These are phyloP conservation scores for Cercospora nicotianae DNA, from an alignment of 2,329 filamentous ascomycete species.

Conservation along the genomic window DNA sequence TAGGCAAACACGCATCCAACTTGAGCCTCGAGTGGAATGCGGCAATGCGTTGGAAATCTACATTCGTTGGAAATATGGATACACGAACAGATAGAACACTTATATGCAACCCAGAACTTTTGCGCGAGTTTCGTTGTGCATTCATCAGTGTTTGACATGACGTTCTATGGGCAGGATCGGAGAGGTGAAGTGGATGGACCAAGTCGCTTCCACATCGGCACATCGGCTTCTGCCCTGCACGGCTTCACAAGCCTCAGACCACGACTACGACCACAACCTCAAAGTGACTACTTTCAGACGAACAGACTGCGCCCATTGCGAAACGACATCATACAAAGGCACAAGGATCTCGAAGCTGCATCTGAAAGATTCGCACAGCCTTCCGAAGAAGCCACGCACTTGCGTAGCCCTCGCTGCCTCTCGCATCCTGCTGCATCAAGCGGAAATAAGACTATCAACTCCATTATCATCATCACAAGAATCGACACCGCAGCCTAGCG, in stretches of 20 bases:
- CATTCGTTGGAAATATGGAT: background rate
- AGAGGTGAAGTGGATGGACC: background rate
- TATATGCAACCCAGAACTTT: too few relatives aligned
- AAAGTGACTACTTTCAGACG: background rate
- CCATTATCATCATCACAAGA: background rate
- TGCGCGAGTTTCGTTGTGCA: background rate
- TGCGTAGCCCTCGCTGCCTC: background rate
- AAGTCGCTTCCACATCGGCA: constrained; percentile 1
- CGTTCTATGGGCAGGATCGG: background rate
- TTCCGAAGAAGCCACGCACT: background rate
- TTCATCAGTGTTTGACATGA: background rate
- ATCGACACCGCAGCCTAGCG: background rate
- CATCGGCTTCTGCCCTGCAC: background rate
- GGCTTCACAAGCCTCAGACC: background rate
- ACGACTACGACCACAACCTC: background rate
- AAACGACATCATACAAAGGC: too few relatives aligned
- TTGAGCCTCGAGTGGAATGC: background rate
- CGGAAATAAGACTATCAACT: constrained; percentile 1
- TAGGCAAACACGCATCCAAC: background rate
- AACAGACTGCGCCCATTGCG: background rate
- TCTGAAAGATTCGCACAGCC: background rate
- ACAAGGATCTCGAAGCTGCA: too few relatives aligned
- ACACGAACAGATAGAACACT: background rate
- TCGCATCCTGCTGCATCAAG: background rate
- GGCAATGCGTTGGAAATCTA: background rate